These are phyloP conservation scores for Botrytis byssoidea DNA, from an alignment of 2,329 filamentous ascomycete genomes.

Conservation along the genomic window DNA sequence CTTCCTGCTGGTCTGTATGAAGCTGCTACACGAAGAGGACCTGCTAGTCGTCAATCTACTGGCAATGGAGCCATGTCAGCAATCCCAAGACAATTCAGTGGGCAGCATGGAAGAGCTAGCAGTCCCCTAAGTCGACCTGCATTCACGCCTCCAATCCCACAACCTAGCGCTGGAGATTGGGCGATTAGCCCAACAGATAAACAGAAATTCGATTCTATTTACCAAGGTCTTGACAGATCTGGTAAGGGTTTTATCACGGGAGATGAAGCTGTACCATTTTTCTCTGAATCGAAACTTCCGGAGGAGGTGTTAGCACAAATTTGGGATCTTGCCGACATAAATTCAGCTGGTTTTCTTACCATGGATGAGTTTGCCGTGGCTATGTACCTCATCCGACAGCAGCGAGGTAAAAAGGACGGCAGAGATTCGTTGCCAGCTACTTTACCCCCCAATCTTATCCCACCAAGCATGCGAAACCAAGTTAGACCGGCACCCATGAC, in stretches of 20 bases:
- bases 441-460: slow-evolving; percentile 79
- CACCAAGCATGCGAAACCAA: slow-evolving; percentile 76
- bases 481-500: slow-evolving; percentile 47
- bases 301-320: slow-evolving; percentile 91
- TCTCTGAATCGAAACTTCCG: slow-evolving; percentile 85
- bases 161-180: slow-evolving; percentile 64
- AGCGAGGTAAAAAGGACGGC: slow-evolving; percentile 69
- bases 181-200: slow-evolving; percentile 81
- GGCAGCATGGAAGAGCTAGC: slow-evolving; percentile 57
- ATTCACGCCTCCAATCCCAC: slow-evolving; percentile 42
- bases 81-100: slow-evolving; percentile 81
- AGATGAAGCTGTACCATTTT: slow-evolving; percentile 90
- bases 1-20: slow-evolving; percentile 87
- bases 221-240: slow-evolving; percentile 76
- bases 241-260: slow-evolving; percentile 84
- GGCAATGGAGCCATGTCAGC: slow-evolving; percentile 53
- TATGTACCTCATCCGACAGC: slow-evolving; percentile 94
- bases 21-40: slow-evolving; percentile 70
- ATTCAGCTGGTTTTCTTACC: slow-evolving; percentile 79
- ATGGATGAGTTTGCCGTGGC: slow-evolving; percentile 94
- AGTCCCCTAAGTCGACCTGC: slow-evolving; percentile 55
- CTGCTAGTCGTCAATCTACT: slow-evolving; percentile 44
- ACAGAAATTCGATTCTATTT: slow-evolving; percentile 81
- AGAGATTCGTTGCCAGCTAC: slow-evolving; percentile 64
- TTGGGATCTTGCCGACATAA: slow-evolving; percentile 95